These are phyloP conservation scores for Pleurotus platypus DNA, from an alignment of 768 basidiomycete species.

Conservation along the genomic window DNA sequence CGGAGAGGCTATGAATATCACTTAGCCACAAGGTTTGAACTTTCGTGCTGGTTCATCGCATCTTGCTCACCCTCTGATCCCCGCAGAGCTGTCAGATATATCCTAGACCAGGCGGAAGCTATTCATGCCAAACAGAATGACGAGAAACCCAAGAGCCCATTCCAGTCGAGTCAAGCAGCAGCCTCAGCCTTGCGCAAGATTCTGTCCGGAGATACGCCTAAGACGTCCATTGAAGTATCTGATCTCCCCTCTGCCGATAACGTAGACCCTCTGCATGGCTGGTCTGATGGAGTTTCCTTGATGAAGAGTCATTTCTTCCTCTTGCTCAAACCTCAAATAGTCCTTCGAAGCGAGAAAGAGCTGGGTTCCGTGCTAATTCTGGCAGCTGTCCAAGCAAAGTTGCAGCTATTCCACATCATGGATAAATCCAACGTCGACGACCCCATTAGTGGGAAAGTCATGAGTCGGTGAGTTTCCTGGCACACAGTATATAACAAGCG, in stretches of 20 bases:
- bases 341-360: conserved; percentile 57
- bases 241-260: conserved; percentile 26
- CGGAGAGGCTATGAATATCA: conserved; percentile 83
- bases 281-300: conserved; percentile 68
- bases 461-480: conserved; percentile 63
- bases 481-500: background rate
- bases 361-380: conserved; percentile 64
- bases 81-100: conserved; percentile 76
- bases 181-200: conserved; percentile 65
- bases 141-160: conserved; percentile 19
- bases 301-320: conserved; percentile 76
- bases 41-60: conserved; percentile 8
- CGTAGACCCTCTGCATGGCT: conserved; percentile 63
- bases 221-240: conserved; percentile 39
- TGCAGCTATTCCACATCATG: conserved; percentile 78
- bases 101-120: conserved; percentile 74
- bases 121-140: conserved; percentile 26
- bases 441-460: conserved; percentile 79
- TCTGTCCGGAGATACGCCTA: conserved; percentile 46
- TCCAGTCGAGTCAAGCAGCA: conserved; percentile 60
- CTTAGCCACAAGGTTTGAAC: conserved; percentile 68
- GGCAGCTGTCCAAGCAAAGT: conserved; percentile 75
- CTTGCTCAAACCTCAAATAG: conserved; percentile 89
- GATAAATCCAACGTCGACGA: conserved; percentile 78
- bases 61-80: background rate